Base-by-base conservation (phyloP, 1,284 basidiomycete genomes). In the Apiotrichum sp. region DNA sequence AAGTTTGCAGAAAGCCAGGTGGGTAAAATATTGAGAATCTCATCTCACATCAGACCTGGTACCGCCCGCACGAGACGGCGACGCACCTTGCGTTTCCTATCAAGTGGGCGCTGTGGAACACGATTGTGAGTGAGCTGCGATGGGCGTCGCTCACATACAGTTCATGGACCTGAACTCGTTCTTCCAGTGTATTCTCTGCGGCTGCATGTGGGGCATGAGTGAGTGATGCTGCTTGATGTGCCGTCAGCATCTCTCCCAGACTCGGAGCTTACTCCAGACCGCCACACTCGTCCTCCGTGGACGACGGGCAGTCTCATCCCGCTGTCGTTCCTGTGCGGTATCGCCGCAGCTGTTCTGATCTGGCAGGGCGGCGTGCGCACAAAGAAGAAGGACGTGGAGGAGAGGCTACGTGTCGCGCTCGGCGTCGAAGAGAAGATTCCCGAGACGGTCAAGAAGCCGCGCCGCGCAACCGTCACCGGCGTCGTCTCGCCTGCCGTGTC, bases 21-120 rank as follows among this genome's bases (percentile, higher is more conserved):
- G 47, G 47, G 66, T 56, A 2, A 3, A 2, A 1, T 33, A 46
- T n/a, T 9, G 11, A 31, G n/a, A 4, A 32, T 39, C 22, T 6
- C 40, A 3, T 35, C 49, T 54, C 29, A 54, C 52, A n/a, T 8
- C 83, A 88, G 75, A 90, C 88, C 0, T 93, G 89, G 88, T 93
- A 93, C 73, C 80, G 87, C 42, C 84, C 89, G 6, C 88, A 92
- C 72, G 89, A 87, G 42, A 92, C 88, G 4, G 84, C 86, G 54
- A 91, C 90, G 0, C 89, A 93, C 71, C 78, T 85, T 49, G 88
- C 89, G 5, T 92, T 92, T 71, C 86, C 87, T 6, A 87, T 89
- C 69, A 82, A 80, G 82, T 85, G 73, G 68, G 80, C 64, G 31
- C 53, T 77, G 16, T 73, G 69, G 68, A 77, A 75, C 53, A 74